Evolutionary conservation across 2,329 filamentous ascomycete genomes (phyloP).

Genomic region (Xylaria hypoxylon): DNA sequence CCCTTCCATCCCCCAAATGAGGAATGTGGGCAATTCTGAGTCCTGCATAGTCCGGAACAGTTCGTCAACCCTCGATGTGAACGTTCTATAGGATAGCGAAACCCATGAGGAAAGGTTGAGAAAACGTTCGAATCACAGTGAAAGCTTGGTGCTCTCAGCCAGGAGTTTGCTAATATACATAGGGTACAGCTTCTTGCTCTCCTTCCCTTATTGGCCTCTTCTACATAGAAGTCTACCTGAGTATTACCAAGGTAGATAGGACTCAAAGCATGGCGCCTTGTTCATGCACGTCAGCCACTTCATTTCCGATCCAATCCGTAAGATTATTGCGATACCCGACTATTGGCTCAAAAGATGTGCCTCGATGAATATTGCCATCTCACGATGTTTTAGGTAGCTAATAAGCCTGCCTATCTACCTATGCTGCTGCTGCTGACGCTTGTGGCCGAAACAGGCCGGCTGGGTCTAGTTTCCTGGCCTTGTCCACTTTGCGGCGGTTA

Average conservation of each 20-base stretch:
- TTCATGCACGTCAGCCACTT: slow-evolving; percentile 24
- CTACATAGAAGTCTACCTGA: too few species aligned
- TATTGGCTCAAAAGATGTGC: slow-evolving; percentile 8
- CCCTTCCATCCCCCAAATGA: not conserved
- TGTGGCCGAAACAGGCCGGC: slow-evolving; percentile 1
- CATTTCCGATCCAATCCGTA: slow-evolving; percentile 11
- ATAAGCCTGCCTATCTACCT: too few species aligned
- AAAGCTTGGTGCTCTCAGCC: not conserved
- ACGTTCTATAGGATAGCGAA: not conserved
- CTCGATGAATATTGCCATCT: not conserved
- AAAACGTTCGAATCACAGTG: too few species aligned
- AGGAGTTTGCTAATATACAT: not conserved
- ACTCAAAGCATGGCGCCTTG: not conserved
- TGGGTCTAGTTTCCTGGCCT: not conserved
- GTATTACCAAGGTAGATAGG: too few species aligned
- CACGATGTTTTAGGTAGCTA: too few species aligned
- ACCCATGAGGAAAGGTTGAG: too few species aligned
- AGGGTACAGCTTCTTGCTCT: not conserved
- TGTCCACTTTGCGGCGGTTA: slow-evolving; percentile 6
- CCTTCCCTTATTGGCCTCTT: not conserved
- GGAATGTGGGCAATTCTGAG: not conserved
- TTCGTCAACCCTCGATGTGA: not conserved
- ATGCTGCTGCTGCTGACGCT: too few species aligned
- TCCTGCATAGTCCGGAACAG: not conserved
- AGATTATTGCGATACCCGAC: not conserved